Evolutionary conservation across 176 grass and related monocot genomes (phyloP).

Genomic region (Zoysia japonica): DNA sequence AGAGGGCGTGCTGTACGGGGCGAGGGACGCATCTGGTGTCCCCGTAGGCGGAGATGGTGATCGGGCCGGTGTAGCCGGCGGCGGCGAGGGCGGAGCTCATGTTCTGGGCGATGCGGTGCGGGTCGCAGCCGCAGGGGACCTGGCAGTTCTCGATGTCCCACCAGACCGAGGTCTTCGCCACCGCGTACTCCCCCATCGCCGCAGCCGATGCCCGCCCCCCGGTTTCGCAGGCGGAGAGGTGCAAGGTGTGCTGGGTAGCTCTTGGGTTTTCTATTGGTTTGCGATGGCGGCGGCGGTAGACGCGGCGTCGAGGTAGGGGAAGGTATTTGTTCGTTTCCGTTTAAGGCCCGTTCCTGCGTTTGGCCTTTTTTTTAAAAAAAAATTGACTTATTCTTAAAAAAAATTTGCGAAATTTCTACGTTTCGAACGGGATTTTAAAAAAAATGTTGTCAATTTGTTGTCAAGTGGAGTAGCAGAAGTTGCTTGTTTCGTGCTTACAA

Average conservation of each 20-base stretch:
- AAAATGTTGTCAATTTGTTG: not conserved
- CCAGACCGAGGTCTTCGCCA: conserved; percentile 90
- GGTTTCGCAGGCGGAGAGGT: conserved; percentile 33
- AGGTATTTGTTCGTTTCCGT: not conserved
- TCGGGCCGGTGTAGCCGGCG: conserved; percentile 65
- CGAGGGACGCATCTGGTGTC: conserved; percentile 46
- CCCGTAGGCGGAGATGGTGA: conserved; percentile 85
- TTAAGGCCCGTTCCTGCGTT: not conserved
- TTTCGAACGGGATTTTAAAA: too few relatives aligned
- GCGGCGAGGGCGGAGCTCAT: conserved; percentile 82
- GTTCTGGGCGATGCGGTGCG: conserved; percentile 86
- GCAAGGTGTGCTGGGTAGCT: not conserved
- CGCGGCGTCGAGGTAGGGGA: conserved; percentile 24
- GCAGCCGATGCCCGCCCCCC: conserved; percentile 37
- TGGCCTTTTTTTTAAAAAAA: too few relatives aligned
- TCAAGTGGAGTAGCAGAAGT: too few relatives aligned
- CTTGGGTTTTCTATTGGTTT: not conserved
- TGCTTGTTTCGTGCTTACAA: too few relatives aligned
- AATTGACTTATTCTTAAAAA: too few relatives aligned
- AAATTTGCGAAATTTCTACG: too few relatives aligned
- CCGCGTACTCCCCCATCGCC: conserved; percentile 55
- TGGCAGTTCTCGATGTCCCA: conserved; percentile 99
- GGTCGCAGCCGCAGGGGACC: conserved; percentile 61
- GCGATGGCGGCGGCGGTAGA: not conserved
- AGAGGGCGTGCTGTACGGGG: conserved; percentile 68